Evolutionary conservation across 2,329 filamentous ascomycete genomes (phyloP).

Genomic region (Whalleya microplaca): DNA sequence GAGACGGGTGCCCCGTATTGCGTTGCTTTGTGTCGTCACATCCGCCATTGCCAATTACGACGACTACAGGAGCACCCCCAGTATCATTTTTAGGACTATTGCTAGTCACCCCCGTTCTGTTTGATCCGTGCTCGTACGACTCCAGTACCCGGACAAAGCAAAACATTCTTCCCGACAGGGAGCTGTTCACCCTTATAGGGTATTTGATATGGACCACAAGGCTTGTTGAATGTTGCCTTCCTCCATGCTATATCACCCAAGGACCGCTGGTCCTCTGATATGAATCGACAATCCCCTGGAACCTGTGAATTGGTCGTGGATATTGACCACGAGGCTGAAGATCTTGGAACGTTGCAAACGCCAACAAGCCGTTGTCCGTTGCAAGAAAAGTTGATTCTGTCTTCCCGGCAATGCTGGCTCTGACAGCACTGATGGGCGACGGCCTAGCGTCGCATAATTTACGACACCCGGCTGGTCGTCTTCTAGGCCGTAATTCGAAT

Average conservation of each 20-base stretch:
- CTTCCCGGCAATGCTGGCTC: not conserved
- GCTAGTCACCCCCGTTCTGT: not conserved
- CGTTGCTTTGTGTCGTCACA: not conserved
- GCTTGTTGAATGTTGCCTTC: not conserved
- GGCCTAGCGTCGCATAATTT: not conserved
- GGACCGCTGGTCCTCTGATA: not conserved
- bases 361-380: not conserved
- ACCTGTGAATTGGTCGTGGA: slow-evolving; percentile 1
- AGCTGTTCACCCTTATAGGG: not conserved
- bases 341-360: not conserved
- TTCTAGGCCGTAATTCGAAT: slow-evolving; percentile 1
- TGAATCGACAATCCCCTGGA: not conserved
- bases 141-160: not conserved
- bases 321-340: slow-evolving; percentile 3
- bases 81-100: not conserved
- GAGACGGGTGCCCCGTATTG: not conserved
- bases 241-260: not conserved
- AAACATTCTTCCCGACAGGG: not conserved
- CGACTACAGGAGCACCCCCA: not conserved
- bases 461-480: slow-evolving; percentile 1
- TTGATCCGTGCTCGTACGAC: not conserved
- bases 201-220: not conserved
- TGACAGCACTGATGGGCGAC: not conserved
- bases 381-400: not conserved
- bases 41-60: not conserved